These are phyloP conservation scores for Pilatotrama ljubarskyi DNA, from an alignment of 768 basidiomycete species.

Conservation along the genomic window DNA sequence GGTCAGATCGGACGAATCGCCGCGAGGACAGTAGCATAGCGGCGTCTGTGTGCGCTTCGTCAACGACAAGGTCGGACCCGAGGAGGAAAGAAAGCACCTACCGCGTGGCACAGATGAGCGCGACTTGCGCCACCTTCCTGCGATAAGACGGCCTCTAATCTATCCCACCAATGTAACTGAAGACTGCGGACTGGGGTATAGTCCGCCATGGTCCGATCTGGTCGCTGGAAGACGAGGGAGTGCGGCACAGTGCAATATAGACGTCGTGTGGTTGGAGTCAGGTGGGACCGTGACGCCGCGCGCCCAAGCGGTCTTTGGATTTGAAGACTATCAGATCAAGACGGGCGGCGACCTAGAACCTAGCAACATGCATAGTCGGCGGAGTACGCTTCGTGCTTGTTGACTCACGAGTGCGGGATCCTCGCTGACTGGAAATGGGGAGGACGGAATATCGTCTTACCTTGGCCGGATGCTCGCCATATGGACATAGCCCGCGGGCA, in stretches of 20 bases:
- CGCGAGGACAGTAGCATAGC: not conserved
- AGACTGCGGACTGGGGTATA: not conserved
- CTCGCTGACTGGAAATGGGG: not conserved
- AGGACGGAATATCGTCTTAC: not conserved
- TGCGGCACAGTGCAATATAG: not conserved
- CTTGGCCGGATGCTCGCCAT: not conserved
- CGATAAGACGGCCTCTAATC: not conserved
- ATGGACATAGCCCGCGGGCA: not conserved
- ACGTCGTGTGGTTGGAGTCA: not conserved
- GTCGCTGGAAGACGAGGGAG: not conserved
- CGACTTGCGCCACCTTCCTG: slow-evolving; percentile 1
- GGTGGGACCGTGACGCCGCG: not conserved
- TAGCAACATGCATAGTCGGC: not conserved
- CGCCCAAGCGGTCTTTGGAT: not conserved
- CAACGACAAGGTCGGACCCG: not conserved
- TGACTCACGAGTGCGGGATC: not conserved
- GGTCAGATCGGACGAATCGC: not conserved
- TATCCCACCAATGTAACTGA: no score
- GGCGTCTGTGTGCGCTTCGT: not conserved
- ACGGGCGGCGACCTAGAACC: not conserved
- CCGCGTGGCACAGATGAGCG: not conserved
- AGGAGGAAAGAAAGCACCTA: not conserved
- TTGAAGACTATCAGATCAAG: not conserved
- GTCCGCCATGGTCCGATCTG: not conserved
- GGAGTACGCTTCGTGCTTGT: not conserved